Conservation (phyloP, 2,329 filamentous ascomycete genomes). For the Triangularia setosa region DNA sequence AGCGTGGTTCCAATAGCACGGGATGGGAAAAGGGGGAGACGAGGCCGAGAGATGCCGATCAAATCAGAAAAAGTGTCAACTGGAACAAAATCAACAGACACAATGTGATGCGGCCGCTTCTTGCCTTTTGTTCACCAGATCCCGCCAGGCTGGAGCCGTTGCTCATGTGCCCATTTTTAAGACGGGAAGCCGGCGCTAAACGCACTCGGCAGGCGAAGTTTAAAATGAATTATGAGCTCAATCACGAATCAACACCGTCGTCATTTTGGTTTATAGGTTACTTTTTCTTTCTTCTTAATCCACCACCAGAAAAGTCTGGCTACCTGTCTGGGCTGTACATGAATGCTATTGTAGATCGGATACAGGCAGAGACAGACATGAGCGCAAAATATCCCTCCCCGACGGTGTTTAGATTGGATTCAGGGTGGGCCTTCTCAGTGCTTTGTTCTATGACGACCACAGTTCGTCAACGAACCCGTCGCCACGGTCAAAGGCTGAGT, state of each 20-base stretch:
- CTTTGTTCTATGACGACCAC: not conserved
- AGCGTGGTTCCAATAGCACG: not conserved
- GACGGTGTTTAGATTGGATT: not conserved
- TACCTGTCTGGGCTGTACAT: not conserved
- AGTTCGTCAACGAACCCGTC: not conserved
- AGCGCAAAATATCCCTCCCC: not conserved
- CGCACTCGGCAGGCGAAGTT: slow-evolving; percentile 36
- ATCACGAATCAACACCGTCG: not conserved
- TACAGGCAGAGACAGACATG: not conserved
- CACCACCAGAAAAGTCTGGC: not conserved
- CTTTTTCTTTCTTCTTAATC: not conserved
- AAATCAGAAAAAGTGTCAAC: not conserved
- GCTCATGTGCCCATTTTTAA: slow-evolving; percentile 46
- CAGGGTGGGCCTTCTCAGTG: not conserved
- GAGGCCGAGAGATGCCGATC: not conserved
- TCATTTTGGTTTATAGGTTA: not conserved
- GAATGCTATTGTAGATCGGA: not conserved
- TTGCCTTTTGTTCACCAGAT: slow-evolving; percentile 25
- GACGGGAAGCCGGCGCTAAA: slow-evolving; percentile 39
- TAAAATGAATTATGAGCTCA: slow-evolving; percentile 7
- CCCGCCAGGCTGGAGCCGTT: slow-evolving; percentile 39
- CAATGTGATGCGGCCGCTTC: slow-evolving; percentile 9
- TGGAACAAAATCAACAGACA: slow-evolving; percentile 2
- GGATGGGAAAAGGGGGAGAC: slow-evolving; percentile 1
- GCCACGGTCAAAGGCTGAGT: not conserved